A percentile compares a stretch with the other conserved stretches of the same genome.
These are phyloP conservation scores for Phalaenopsis equestris DNA, from an alignment of 106 monocot species.

Conservation along the genomic window DNA sequence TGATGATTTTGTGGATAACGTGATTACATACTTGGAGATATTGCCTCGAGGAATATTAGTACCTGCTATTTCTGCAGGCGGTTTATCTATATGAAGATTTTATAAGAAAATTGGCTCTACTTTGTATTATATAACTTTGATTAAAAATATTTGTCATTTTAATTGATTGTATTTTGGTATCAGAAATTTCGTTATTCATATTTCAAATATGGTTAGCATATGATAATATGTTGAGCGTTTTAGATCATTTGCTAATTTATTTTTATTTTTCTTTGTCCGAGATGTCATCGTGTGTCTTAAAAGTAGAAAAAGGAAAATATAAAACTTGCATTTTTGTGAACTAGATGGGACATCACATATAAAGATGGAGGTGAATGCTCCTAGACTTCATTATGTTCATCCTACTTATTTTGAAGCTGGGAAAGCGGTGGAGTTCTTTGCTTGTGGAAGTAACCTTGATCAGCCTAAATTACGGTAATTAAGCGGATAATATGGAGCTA, in stretches of 20 bases:
- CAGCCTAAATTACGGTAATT: slow-evolving; percentile 78
- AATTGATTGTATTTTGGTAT: neutral
- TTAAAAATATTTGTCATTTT: neutral
- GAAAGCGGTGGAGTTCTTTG: slow-evolving; percentile 72
- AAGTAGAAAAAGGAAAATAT: neutral
- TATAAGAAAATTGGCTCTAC: neutral
- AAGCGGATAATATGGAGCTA: neutral
- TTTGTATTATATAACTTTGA: neutral
- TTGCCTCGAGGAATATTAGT: neutral
- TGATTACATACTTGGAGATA: neutral
- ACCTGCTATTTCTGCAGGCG: neutral
- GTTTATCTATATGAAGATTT: neutral
- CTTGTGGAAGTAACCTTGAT: slow-evolving; percentile 76
- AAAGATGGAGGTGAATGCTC: slow-evolving; percentile 76
- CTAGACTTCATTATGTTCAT: slow-evolving; percentile 79
- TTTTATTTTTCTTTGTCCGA: neutral
- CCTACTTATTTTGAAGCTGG: slow-evolving; percentile 85
- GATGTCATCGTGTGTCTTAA: neutral
- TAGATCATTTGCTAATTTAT: neutral
- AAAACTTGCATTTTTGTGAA: neutral
- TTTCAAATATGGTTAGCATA: neutral
- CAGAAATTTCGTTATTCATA: neutral
- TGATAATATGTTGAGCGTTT: neutral
- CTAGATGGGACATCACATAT: slow-evolving; percentile 77
- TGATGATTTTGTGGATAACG: neutral